Percentiles rank a stretch among this genome's conserved stretches.
phyloP scores from a whole-genome alignment of 495 filamentous ascomycete genomes.

The Glarea lozoyensis region DNA sequence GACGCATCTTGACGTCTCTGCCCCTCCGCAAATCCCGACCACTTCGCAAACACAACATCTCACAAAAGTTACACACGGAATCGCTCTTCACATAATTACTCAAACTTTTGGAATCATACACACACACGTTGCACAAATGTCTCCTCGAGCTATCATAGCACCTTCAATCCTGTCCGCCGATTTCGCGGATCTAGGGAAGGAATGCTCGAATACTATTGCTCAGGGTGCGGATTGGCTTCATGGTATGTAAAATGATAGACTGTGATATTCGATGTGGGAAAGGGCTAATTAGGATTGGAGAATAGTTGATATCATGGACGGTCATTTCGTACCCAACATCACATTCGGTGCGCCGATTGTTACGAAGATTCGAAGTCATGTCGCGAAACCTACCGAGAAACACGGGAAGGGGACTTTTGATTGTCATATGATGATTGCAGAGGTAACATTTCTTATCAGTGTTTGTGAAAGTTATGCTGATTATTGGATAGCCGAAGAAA shows the following conservation, averaged over 20 bases:
- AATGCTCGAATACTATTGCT: constrained; percentile 73
- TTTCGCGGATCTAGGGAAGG: constrained; percentile 77
- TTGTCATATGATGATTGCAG: constrained; percentile 99
- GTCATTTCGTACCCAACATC: constrained; percentile 97
- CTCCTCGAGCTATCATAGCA: constrained; percentile 85
- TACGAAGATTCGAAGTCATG: constrained; percentile 79
- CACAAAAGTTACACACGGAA: not conserved
- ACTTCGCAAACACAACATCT: not conserved
- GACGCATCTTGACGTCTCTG: not conserved
- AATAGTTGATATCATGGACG: constrained; percentile 96
- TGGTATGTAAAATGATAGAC: no score
- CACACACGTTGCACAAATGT: constrained; percentile 42
- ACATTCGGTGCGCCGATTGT: constrained; percentile 94
- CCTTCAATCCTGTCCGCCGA: constrained; percentile 96
- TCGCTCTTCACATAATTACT: not conserved
- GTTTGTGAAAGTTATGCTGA: no score
- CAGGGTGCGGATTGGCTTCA: constrained; percentile 85
- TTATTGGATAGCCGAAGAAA: constrained; percentile 72
- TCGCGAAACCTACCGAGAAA: constrained; percentile 47
- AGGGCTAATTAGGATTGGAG: no score
- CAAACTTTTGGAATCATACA: not conserved
- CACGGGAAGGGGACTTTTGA: constrained; percentile 85
- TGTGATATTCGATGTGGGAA: no score
- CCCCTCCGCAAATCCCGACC: not conserved
- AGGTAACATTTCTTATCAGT: no score